Conservation (phyloP, 2,329 filamentous ascomycete genomes). For the Coleophoma eucalyptorum region DNA sequence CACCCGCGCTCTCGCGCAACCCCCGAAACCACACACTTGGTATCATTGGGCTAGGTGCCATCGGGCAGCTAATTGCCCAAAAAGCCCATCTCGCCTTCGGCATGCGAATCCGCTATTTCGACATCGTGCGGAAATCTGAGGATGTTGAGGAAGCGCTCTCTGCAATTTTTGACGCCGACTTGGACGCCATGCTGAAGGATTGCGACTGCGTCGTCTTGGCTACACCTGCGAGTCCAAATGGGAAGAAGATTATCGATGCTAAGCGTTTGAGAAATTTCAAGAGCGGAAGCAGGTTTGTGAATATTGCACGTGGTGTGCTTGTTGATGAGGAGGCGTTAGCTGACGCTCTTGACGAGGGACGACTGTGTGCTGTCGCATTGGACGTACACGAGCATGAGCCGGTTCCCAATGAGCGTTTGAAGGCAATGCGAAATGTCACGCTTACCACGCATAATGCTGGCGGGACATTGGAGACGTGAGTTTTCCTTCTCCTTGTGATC, state of each 20-base stretch:
- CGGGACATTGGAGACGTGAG: constrained; percentile 56
- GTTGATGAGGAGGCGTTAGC: constrained; percentile 63
- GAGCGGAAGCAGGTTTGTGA: constrained; percentile 55
- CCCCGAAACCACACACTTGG: constrained; percentile 58
- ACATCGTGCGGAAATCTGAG: constrained; percentile 43
- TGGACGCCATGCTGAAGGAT: constrained; percentile 47
- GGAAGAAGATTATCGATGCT: constrained; percentile 43
- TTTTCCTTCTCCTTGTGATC: background rate
- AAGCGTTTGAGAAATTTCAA: constrained; percentile 47
- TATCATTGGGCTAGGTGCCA: constrained; percentile 66
- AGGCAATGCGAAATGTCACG: constrained; percentile 33
- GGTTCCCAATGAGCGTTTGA: constrained; percentile 21
- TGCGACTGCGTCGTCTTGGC: constrained; percentile 62
- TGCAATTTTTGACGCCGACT: constrained; percentile 45
- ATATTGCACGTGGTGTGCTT: constrained; percentile 60
- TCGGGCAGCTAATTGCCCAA: constrained; percentile 57
- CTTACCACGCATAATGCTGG: constrained; percentile 67
- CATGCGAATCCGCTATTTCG: constrained; percentile 64
- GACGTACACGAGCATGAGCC: constrained; percentile 65
- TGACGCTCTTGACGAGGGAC: constrained; percentile 49
- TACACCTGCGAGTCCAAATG: constrained; percentile 46
- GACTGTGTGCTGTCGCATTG: constrained; percentile 50
- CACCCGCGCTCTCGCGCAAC: constrained; percentile 58
- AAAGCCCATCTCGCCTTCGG: constrained; percentile 56
- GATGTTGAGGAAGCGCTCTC: constrained; percentile 34